Evolutionary conservation across 305 asterid species (phyloP).

Genomic region (Salvia sclarea): DNA sequence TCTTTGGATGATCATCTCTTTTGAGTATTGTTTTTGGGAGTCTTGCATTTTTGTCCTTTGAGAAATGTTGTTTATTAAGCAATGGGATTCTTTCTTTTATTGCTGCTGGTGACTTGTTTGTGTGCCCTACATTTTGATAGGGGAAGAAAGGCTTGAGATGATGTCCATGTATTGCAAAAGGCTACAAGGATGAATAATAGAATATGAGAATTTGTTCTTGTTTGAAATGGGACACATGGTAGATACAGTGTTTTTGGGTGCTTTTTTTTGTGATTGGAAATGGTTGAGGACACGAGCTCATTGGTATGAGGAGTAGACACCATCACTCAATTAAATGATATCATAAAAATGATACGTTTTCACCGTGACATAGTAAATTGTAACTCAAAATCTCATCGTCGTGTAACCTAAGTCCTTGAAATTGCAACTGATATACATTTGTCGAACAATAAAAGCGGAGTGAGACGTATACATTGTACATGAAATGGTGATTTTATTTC

Average conservation of each 20-base stretch:
- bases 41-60: constrained; percentile 9
- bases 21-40: not conserved
- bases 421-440: not conserved
- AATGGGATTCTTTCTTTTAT: constrained; percentile 7
- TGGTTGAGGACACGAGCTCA: not conserved
- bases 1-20: constrained; percentile 22
- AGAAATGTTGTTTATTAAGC: constrained; percentile 23
- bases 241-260: too few species aligned
- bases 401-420: not conserved
- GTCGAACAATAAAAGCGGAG: not conserved
- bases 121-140: constrained; percentile 14
- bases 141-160: constrained; percentile 19
- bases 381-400: not conserved
- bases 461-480: not conserved
- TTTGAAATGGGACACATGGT: constrained; percentile 26
- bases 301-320: not conserved
- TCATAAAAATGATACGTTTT: too few species aligned
- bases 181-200: constrained; percentile 20
- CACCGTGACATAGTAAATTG: too few species aligned
- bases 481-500: not conserved
- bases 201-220: constrained; percentile 22
- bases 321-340: not conserved
- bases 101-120: not conserved
- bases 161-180: constrained; percentile 26
- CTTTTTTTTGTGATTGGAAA: not conserved